Base-by-base conservation (phyloP, 495 filamentous ascomycete species). In the Penicillium silybi region DNA sequence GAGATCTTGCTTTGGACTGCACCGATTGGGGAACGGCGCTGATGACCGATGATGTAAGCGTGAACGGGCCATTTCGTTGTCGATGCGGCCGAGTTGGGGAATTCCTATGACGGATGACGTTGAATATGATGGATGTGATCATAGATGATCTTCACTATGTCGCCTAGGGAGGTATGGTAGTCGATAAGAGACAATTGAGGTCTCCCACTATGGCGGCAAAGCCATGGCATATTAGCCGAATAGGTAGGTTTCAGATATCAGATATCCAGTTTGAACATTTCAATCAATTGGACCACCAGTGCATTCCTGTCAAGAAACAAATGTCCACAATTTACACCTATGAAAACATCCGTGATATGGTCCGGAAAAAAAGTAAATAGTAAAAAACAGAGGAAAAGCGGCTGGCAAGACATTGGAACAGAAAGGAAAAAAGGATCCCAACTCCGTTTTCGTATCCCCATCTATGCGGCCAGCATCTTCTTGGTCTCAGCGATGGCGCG, bases 401-500 rank as follows among this genome's bases (percentile, higher is more conserved):
- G 62, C 59, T 62, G 53, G 55, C 57, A 63, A 59, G 50, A 65
- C 61, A 59, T 58, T 48, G 52, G 52, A 66, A 50, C 65, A 52
- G 61, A 58, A 68, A 54, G 54, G 56, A 59, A 68, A 57, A 44
- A 43, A 51, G 44, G 29, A 44, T 44, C 54, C 58, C 62, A 62
- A 67, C 58, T 68, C 67, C 59, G 59, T 63, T 68, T 65, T 66
- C 63, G 65, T 61, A 64, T 63, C 57, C 51, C 52, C 29, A 52
- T 58, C 48, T 72, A 69, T 48, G 67, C 41, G 38, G 90, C 83
- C 88, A 98, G 83, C 75, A 86, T 84, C 86, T 96, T 97, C 87
- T 97, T 98, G 73, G 96, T 95, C 82, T 95, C 85, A 52, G 90
- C 90, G 77, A 98, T 96, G 4, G 93, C 93, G 59, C 85, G 78